Evolutionary conservation across 1,284 basidiomycete genomes (phyloP), one percentile per base, ranked within the genome.

Genomic region (Papiliotrema terrestris): DNA sequence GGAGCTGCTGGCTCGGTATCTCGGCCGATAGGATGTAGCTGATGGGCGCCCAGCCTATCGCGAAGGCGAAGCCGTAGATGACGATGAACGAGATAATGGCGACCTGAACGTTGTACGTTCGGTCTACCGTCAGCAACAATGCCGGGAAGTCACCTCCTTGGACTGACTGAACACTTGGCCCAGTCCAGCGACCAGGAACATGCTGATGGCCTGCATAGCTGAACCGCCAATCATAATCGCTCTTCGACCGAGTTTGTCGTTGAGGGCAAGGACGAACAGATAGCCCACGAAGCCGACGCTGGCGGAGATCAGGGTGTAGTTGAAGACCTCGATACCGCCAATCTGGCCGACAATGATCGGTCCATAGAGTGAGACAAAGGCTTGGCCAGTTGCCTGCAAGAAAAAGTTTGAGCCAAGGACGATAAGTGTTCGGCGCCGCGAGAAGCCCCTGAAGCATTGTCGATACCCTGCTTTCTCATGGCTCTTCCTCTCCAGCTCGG

Each of bases 391-490:
- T 8, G 52, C 51, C 45, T 60, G 58, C 19, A 54, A 47, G 45
- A 60, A 60, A 35, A 60, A 54, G 45, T 56, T 59, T 15, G 45
- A 20, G 17, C 29, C 49, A 15, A 56, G n/a, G 26, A 59, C 54
- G 20, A 59, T 56, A 9, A 60, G 32, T 2, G 56, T 58, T 22
- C 56, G 53, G 20, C 56, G 56, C 11, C 53, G 50, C 37, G 54
- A 46, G 37, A n/a, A 22, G 22, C 55, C 52, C 15, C 41, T 17
- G 46, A 60, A 57, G 42, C 47, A 52, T 22, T 41, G 19, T 14
- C 2, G 17, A 42, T 56, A 58, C 19, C 29, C 35, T 17, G 37
- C 45, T 6, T 19, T 32, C 15, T 32, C 37, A 32, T 32, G 29
- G 11, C 6, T 32, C 29, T 32, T 32, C 25, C 22, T 48, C 29